A percentile compares a stretch with the other conserved stretches of the same genome.
Evolutionary conservation across 768 basidiomycete genomes (phyloP).

Genomic region (Candolleomyces efflorescens): DNA sequence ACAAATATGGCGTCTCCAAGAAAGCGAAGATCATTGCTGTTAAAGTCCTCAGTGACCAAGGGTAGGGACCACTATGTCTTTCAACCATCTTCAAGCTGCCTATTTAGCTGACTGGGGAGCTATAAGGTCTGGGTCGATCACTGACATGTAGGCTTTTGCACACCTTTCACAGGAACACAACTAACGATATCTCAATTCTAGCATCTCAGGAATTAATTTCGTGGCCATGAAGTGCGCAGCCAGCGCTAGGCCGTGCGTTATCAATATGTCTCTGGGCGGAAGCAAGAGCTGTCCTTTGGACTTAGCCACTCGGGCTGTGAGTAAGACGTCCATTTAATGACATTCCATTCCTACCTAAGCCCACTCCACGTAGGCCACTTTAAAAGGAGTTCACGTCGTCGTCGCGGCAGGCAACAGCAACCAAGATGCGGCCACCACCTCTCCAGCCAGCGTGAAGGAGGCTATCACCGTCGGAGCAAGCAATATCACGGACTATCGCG

Average conservation of each 20-base stretch:
- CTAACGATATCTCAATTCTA: background rate
- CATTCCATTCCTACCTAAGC: too few species aligned
- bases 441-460: slow-evolving; percentile 83
- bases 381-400: slow-evolving; percentile 57
- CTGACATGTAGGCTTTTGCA: too few species aligned
- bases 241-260: slow-evolving; percentile 22
- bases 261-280: slow-evolving; percentile 32
- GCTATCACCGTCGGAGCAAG: slow-evolving; percentile 95
- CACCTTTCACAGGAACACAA: background rate
- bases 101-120: too few species aligned
- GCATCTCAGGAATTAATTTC: slow-evolving; percentile 25
- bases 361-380: too few species aligned
- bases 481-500: slow-evolving; percentile 73
- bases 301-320: slow-evolving; percentile 21
- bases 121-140: too few species aligned
- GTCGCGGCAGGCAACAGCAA: slow-evolving; percentile 87
- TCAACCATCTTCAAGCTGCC: too few species aligned
- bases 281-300: slow-evolving; percentile 20
- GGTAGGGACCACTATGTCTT: too few species aligned
- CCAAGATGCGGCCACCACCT: slow-evolving; percentile 87
- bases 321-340: too few species aligned
- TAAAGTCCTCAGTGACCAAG: background rate
- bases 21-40: slow-evolving; percentile 20
- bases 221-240: slow-evolving; percentile 14
- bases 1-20: slow-evolving; percentile 22